Evolutionary conservation across 2,329 filamentous ascomycete species (phyloP).

Genomic region (Fragosphaeria purpurea): DNA sequence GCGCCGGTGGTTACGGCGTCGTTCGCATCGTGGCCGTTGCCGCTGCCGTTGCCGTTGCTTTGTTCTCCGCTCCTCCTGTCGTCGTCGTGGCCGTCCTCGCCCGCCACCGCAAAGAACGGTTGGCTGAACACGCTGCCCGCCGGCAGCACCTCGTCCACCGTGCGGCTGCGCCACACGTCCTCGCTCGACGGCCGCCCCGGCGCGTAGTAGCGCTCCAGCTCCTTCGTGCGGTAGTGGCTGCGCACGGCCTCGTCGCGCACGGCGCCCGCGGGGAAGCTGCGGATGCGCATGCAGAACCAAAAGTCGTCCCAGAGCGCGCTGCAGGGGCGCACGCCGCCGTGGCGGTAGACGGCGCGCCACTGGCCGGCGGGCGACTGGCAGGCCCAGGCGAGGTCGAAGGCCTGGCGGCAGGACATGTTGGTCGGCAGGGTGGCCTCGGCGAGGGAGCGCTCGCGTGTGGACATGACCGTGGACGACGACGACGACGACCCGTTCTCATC

Average conservation of each 20-base stretch:
- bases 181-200: conserved; percentile 63
- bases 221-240: conserved; percentile 58
- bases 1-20: conserved; percentile 15
- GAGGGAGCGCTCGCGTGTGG: conserved; percentile 22
- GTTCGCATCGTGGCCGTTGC: not conserved
- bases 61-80: too few relatives aligned
- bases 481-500: conserved; percentile 10
- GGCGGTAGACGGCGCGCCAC: conserved; percentile 84
- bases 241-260: conserved; percentile 53
- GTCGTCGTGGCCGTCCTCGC: conserved; percentile 8
- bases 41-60: not conserved
- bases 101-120: conserved; percentile 22
- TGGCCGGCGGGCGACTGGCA: conserved; percentile 88
- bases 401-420: conserved; percentile 76
- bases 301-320: conserved; percentile 85
- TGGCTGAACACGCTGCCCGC: conserved; percentile 34
- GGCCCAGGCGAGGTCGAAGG: conserved; percentile 90
- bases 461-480: conserved; percentile 16
- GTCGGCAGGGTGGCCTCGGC: conserved; percentile 65
- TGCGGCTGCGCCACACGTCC: conserved; percentile 75
- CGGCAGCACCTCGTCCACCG: conserved; percentile 42
- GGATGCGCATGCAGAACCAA: conserved; percentile 93
- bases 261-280: conserved; percentile 44
- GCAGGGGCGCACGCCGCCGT: conserved; percentile 68
- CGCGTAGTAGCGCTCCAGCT: conserved; percentile 57